Percentiles rank a stretch among this genome's conserved stretches.
Conservation (phyloP, 164 flowering plant species). For the Vitis rotundifolia region DNA sequence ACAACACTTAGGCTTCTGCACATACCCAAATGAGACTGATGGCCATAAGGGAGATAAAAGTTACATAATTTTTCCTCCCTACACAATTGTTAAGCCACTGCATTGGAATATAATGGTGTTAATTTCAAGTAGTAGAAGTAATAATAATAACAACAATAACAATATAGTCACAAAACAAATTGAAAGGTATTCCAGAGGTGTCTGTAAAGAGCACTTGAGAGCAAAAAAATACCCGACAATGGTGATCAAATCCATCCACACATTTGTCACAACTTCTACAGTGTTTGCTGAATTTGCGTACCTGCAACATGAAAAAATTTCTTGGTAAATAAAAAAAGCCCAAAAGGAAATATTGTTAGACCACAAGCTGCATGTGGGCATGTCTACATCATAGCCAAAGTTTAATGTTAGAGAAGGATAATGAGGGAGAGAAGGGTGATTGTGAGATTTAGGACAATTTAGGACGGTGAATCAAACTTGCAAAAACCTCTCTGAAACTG, state of each 20-base stretch:
- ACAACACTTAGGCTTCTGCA: constrained; percentile 2
- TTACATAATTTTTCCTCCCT: constrained; percentile 80
- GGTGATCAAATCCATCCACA: constrained; percentile 98
- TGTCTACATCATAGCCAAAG: too few species aligned
- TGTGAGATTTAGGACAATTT: too few species aligned
- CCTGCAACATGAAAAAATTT: constrained; percentile 46
- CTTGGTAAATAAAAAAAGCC: constrained; percentile 2
- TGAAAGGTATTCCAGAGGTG: constrained; percentile 1
- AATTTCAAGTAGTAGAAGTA: not conserved
- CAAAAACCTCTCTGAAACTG: too few species aligned
- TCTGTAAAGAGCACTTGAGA: not conserved
- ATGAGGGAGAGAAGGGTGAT: too few species aligned
- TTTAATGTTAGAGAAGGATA: too few species aligned
- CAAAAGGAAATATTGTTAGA: not conserved
- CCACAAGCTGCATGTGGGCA: not conserved
- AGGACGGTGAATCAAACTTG: too few species aligned
- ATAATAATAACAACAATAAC: not conserved
- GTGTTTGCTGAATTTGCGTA: constrained; percentile 91
- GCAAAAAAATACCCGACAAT: constrained; percentile 72
- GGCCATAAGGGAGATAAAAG: constrained; percentile 91
- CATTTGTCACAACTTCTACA: constrained; percentile 99
- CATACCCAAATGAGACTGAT: constrained; percentile 91
- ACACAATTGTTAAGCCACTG: constrained; percentile 99
- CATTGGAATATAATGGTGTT: constrained; percentile 12
- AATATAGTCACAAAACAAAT: constrained; percentile 1